Evolutionary conservation across 2,329 filamentous ascomycete genomes (phyloP).

Genomic region (Curvularia sp.): DNA sequence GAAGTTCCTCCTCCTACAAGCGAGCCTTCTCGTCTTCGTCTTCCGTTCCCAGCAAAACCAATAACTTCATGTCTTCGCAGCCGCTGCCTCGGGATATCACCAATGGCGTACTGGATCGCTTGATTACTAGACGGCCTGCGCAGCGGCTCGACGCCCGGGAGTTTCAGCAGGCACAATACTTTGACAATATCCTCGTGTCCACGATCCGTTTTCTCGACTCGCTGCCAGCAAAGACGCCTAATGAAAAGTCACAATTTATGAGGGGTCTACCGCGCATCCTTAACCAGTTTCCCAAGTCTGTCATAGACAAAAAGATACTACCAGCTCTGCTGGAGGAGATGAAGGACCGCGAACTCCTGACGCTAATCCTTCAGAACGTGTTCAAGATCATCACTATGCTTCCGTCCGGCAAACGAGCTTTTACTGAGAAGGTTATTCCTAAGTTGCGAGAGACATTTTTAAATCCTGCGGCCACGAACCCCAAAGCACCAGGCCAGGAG

Average conservation of each 20-base stretch:
- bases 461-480: slow-evolving; percentile 54
- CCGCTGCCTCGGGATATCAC: slow-evolving; percentile 81
- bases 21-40: slow-evolving; percentile 80
- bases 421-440: slow-evolving; percentile 87
- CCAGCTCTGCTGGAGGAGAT: slow-evolving; percentile 89
- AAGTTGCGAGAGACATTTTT: slow-evolving; percentile 84
- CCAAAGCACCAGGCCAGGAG: slow-evolving; percentile 63
- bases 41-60: slow-evolving; percentile 76
- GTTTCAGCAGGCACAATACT: slow-evolving; percentile 94
- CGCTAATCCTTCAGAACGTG: slow-evolving; percentile 86
- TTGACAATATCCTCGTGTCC: slow-evolving; percentile 95
- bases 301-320: slow-evolving; percentile 93
- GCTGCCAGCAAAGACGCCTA: slow-evolving; percentile 88
- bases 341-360: slow-evolving; percentile 87
- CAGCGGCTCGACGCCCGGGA: slow-evolving; percentile 87
- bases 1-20: slow-evolving; percentile 84
- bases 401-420: slow-evolving; percentile 74
- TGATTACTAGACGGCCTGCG: slow-evolving; percentile 87
- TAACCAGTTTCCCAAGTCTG: slow-evolving; percentile 88
- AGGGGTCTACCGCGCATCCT: slow-evolving; percentile 85
- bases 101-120: slow-evolving; percentile 76
- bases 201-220: slow-evolving; percentile 94
- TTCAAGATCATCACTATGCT: slow-evolving; percentile 87
- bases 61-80: slow-evolving; percentile 83
- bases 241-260: slow-evolving; percentile 91